Base-by-base conservation (phyloP, 768 basidiomycete species). In the Floccularia luteovirens region DNA sequence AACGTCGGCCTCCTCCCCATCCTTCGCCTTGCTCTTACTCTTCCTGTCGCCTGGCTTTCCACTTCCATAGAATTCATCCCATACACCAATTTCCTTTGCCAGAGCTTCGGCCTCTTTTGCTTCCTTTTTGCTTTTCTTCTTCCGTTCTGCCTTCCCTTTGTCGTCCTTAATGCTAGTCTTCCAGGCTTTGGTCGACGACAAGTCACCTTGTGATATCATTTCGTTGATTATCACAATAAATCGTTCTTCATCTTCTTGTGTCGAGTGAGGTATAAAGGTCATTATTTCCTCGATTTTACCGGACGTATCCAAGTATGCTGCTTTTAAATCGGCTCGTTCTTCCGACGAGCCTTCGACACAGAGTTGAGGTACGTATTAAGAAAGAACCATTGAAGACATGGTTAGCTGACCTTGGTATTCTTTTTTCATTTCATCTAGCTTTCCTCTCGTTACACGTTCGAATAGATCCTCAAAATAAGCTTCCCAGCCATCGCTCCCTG, bases 401-500 rank as follows among this genome's bases (percentile, higher is more conserved):
- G n/a, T 47, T 24, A 36, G 43, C 54, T 23, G 43, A 85, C 96
- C 90, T 70, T 98, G 92, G 60, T 99, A 99, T 52, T 79, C 81
- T 49, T 79, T 80, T 75, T 90, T 94, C 77, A 94, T 79, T 57
- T 96, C 89, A 48, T 97, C 91, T 39, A 99, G 67, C 57, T 79
- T 85, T 44, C 77, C 81, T 45, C 81, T 75, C 41, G 91, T 93
- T 19, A 94, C 86, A 39, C 79, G 73, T 44, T 93, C 86, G 48
- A 91, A 96, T 48, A 96, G 62, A 42, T 82, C 82, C 56, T 84
- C 85, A 51, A 98, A 99, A 62, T 99, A 99, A 4, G 86, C 77
- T 53, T 91, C 90, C 96, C 96, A 99, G 1, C 90, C 89, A 45
- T 82, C 86, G 43, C 85, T 88, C 7, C 78, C 88, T 4, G 75